Evolutionary conservation across 371 early-diverging fungal genomes (phyloP).

Genomic region (Mucor lusitanicus): DNA sequence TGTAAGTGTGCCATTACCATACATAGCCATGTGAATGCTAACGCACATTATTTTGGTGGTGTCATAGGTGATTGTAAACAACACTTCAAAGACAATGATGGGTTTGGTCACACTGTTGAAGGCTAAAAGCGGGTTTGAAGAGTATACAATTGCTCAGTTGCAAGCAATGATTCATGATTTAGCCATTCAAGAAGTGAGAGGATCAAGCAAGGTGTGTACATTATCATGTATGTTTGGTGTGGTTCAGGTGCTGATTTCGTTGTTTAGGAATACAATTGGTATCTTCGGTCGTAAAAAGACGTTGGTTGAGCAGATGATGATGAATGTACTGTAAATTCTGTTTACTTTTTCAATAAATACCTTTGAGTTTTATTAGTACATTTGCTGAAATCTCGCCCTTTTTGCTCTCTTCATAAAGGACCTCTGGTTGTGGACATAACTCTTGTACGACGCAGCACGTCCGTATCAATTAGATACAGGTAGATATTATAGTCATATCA

Average conservation of each 20-base stretch:
- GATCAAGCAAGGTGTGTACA: slow-evolving; percentile 29
- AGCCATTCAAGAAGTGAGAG: slow-evolving; percentile 47
- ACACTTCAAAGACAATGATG: slow-evolving; percentile 20
- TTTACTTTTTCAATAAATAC: too few species aligned
- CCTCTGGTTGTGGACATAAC: too few species aligned
- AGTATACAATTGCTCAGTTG: slow-evolving; percentile 40
- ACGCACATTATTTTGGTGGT: neutral
- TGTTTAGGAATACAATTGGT: slow-evolving; percentile 16
- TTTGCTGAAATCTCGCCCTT: too few species aligned
- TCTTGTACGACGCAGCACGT: too few species aligned
- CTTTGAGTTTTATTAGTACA: too few species aligned
- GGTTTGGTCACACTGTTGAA: slow-evolving; percentile 4
- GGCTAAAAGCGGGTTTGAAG: slow-evolving; percentile 16
- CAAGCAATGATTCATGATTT: slow-evolving; percentile 45
- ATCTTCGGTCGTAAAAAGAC: slow-evolving; percentile 1
- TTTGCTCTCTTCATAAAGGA: too few species aligned
- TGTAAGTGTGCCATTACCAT: neutral
- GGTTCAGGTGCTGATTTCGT: too few species aligned
- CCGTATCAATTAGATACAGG: too few species aligned
- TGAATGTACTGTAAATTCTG: too few species aligned
- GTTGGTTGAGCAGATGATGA: too few species aligned
- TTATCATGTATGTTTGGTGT: too few species aligned
- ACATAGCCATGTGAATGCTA: neutral
- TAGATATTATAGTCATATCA: too few species aligned
- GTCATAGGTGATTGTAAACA: slow-evolving; percentile 48